Evolutionary conservation across 192 early-diverging fungal genomes (phyloP), one percentile per base, ranked within the genome.

Genomic region (Mortierella claussenii): DNA sequence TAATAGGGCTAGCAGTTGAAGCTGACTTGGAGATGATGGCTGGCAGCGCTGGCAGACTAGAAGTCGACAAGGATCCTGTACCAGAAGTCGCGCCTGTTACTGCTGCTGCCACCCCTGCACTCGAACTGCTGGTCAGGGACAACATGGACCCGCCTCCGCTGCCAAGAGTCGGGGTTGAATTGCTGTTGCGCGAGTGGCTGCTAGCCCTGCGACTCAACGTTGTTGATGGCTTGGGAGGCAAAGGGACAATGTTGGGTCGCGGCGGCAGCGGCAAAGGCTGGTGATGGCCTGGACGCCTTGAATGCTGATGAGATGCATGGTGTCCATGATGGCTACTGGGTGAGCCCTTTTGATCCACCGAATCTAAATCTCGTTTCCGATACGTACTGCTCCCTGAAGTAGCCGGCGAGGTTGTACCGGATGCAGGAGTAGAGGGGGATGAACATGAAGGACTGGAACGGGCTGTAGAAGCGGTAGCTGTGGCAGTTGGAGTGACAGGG

Each of bases 231-330:
- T 67, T 76, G 23, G 73, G 73, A 23, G 73, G 73, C 30, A 76
- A 27, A n/a, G 73, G 65, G 6, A 76, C 70, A 57, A 75, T 47
- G n/a, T 26, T 57, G 13, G 73, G 73, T 7, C 73, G 58, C 7
- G 63, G 73, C 28, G 73, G 73, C 6, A 76, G 40, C 1, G 73
- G 73, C 28, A 61, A n/a, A n/a, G n/a, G 10, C 20, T 55, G 64
- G 8, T 60, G 64, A 17, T 76, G 73, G 4, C 45, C 60, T 20
- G 49, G 30, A 27, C 73, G 58, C 52, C 67, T 76, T 15, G 56
- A 34, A 31, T 68, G 46, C n/a, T n/a, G n/a, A 10, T 49, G 28
- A 15, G 48, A 52, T 27, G 44, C 32, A 47, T 65, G 43, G 28
- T 53, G 48, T 27, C 44, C 28, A 33, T 40, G 46, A 57, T 57